A percentile compares a stretch with the other conserved stretches of the same genome.
These are phyloP conservation scores for Wickerhamiella cacticola DNA, from an alignment of 805 yeast genomes.

Conservation along the genomic window DNA sequence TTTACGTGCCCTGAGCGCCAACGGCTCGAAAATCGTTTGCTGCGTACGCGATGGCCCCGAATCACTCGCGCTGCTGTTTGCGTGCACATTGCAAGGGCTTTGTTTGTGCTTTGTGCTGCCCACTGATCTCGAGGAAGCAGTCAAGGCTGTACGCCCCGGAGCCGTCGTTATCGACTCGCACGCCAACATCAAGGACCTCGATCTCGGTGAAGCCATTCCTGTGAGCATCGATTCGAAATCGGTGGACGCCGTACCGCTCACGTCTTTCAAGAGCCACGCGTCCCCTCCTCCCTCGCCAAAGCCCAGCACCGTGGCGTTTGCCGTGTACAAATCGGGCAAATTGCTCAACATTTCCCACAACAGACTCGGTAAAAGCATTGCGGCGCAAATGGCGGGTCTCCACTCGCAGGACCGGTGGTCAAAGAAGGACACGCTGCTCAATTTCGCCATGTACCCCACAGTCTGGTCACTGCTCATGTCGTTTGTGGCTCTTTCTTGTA, in stretches of 20 bases:
- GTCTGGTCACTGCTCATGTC: conserved; percentile 24
- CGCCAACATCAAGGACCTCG: not conserved
- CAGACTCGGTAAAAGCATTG: conserved; percentile 28
- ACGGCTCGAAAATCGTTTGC: conserved; percentile 4
- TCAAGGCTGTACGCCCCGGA: conserved; percentile 9
- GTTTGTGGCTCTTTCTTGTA: conserved; percentile 27
- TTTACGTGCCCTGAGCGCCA: conserved; percentile 3
- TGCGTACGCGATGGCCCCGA: conserved; percentile 15
- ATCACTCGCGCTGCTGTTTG: conserved; percentile 19
- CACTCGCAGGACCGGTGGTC: conserved; percentile 26
- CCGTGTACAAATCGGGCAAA: conserved; percentile 2
- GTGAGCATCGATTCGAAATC: conserved; percentile 4
- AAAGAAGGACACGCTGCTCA: conserved; percentile 24
- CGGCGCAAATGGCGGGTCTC: conserved; percentile 29
- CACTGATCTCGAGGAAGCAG: conserved; percentile 6
- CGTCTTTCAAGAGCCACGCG: not conserved
- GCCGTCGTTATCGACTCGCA: conserved; percentile 8
- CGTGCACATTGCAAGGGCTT: conserved; percentile 18
- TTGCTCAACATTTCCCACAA: conserved; percentile 15
- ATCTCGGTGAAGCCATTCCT: conserved; percentile 7
- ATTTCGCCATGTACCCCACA: conserved; percentile 24
- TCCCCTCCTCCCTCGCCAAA: not conserved
- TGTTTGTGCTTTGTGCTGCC: conserved; percentile 7
- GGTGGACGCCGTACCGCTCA: conserved; percentile 11
- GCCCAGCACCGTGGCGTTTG: not conserved